Percentiles rank a stretch among this genome's conserved stretches.
Evolutionary conservation across 768 basidiomycete genomes (phyloP).

Genomic region (Lentinula guzmanii): DNA sequence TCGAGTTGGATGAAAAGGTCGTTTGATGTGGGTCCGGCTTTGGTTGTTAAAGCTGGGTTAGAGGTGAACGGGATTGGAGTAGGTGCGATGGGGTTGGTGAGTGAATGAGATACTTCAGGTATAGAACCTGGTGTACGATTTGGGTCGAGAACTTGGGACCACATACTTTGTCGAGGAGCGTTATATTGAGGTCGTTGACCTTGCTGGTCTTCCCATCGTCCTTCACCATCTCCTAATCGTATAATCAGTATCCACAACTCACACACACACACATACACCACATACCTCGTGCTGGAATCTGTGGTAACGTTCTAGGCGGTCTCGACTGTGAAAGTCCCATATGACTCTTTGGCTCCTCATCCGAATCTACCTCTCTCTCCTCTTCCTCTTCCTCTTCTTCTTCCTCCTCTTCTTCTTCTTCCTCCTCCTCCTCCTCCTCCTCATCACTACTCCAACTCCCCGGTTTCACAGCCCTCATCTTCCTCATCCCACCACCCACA

Average conservation of each 20-base stretch:
- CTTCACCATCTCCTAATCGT: too few relatives aligned
- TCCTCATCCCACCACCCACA: constrained; percentile 41
- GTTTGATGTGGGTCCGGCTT: not conserved
- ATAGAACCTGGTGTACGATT: constrained; percentile 40
- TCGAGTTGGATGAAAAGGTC: constrained; percentile 76
- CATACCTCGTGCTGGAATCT: constrained; percentile 42
- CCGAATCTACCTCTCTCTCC: not conserved
- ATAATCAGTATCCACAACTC: too few relatives aligned
- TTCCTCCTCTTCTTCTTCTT: constrained; percentile 63
- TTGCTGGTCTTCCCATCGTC: too few relatives aligned
- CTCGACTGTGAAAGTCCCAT: constrained; percentile 28
- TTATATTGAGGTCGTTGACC: too few relatives aligned
- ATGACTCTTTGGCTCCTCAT: not conserved
- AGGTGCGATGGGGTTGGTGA: not conserved
- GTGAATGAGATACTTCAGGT: constrained; percentile 25
- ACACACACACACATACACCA: too few relatives aligned
- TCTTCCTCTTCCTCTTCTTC: constrained; percentile 59
- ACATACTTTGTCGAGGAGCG: constrained; percentile 63
- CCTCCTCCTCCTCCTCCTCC: constrained; percentile 85
- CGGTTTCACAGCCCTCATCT: constrained; percentile 43
- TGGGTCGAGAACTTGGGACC: constrained; percentile 85
- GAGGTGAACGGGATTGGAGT: constrained; percentile 6
- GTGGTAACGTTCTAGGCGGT: constrained; percentile 59
- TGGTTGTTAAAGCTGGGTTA: not conserved
- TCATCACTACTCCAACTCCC: constrained; percentile 76